Base-by-base conservation (phyloP, 441 rosid genomes). In the Francoa sonchifolia region DNA sequence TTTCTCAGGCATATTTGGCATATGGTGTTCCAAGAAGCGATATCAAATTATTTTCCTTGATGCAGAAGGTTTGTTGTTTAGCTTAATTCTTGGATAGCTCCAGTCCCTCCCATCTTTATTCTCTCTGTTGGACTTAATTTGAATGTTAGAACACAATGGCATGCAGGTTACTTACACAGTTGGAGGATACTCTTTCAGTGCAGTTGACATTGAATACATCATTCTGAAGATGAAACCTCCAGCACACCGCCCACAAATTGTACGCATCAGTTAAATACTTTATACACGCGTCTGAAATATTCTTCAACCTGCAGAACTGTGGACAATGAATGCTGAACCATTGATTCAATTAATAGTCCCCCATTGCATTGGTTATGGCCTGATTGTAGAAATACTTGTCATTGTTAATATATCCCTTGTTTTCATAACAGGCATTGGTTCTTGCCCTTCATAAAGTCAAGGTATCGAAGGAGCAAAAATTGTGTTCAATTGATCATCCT, bases 181-280 rank as follows among this genome's bases (percentile, higher is more conserved):
- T 12, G 89, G 89, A 50, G 84, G 82, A n/a, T 68, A 52, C 33
- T 62, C 77, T 9, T 53, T 73, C 27, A 73, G 67, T 57, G 89
- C 77, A 55, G 77, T 69, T 31, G 79, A 69, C 47, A 76, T 79
- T 16, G 84, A 76, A 44, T 73, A 63, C 64, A 45, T 48, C 16
- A 51, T 79, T 59, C 56, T 79, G 59, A 79, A 69, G 70, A 73
- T 65, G 82, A 79, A 76, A 42, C 81, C 79, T 26, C 75, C 82
- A 2, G 52, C 68, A 20, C 68, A 79, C 55, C 69, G 65, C 12
- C 82, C 73, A 7, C 82, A 79, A 57, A 71, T 71, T 33, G 89
- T 79, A 76, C 3, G 78, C 42, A 31, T 47, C 41, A 16, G 6
- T 35, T 39, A n/a, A n/a, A n/a, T n/a, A n/a, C n/a, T n/a, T n/a